phyloP scores from a whole-genome alignment of 805 yeast species.

The Candida arabinofermentans region DNA sequence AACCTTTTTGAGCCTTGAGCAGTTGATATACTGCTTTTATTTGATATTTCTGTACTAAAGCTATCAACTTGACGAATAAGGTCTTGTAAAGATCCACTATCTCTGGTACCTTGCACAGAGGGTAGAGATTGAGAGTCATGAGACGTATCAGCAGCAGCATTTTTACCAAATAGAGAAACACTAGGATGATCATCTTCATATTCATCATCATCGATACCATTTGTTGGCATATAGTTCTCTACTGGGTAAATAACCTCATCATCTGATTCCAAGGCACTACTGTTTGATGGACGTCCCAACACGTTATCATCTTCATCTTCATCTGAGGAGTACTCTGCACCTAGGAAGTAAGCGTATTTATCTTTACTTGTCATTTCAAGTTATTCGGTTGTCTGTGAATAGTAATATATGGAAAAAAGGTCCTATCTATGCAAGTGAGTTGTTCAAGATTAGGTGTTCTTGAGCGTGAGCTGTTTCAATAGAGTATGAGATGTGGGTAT shows the following conservation, averaged over 20 bases:
- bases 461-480: no score
- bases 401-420: background rate
- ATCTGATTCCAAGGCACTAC: background rate
- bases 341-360: slow-evolving; percentile 7
- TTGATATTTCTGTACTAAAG: background rate
- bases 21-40: background rate
- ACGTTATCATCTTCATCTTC: slow-evolving; percentile 8
- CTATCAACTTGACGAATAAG: background rate
- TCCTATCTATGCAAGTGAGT: background rate
- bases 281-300: background rate
- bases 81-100: background rate
- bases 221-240: background rate
- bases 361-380: slow-evolving; percentile 5
- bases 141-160: background rate
- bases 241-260: slow-evolving; percentile 5
- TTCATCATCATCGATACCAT: slow-evolving; percentile 2
- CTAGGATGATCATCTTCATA: background rate
- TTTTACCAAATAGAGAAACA: background rate
- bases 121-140: background rate
- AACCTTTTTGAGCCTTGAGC: background rate
- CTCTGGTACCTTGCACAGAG: background rate
- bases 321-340: no score
- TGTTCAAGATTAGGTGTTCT: no score
- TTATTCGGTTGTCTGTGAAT: background rate
- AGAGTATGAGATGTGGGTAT: no score